A percentile compares a stretch with the other conserved stretches of the same genome.
Evolutionary conservation across 257 asterid species (phyloP).

Genomic region (Ligustrum vulgare): DNA sequence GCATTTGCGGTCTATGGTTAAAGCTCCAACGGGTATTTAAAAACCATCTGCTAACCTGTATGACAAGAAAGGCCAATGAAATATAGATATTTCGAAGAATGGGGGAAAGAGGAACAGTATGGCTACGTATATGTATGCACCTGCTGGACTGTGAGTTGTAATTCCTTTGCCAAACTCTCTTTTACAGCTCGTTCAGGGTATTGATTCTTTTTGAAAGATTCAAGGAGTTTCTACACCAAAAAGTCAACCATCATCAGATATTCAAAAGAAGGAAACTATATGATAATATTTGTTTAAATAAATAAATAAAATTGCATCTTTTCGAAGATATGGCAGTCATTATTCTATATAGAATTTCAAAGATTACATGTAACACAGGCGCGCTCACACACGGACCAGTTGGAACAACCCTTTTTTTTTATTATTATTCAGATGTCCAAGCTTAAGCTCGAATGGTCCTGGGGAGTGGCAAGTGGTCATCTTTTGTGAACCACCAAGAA

Average conservation of each 20-base stretch:
- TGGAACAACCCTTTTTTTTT: not conserved
- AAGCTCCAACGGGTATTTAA: conserved; percentile 85
- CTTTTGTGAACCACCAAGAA: conserved; percentile 3
- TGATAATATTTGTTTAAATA: not conserved
- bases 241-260: conserved; percentile 23
- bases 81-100: not conserved
- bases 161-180: conserved; percentile 70
- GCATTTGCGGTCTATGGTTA: conserved; percentile 51
- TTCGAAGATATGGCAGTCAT: not conserved
- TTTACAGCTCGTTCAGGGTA: conserved; percentile 66
- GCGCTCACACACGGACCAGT: not conserved
- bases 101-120: not conserved
- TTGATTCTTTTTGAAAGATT: conserved; percentile 71
- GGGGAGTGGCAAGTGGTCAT: not conserved
- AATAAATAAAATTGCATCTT: not conserved
- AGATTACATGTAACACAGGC: not conserved
- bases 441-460: too few relatives aligned
- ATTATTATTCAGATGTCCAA: too few relatives aligned
- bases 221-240: conserved; percentile 67
- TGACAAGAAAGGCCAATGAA: not conserved
- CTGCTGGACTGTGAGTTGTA: conserved; percentile 68
- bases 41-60: conserved; percentile 85
- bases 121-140: conserved; percentile 31
- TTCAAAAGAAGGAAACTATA: conserved; percentile 14
- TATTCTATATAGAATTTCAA: not conserved